These are phyloP conservation scores for Pilatotrama ljubarskyi DNA, from an alignment of 768 basidiomycete species.

Conservation along the genomic window DNA sequence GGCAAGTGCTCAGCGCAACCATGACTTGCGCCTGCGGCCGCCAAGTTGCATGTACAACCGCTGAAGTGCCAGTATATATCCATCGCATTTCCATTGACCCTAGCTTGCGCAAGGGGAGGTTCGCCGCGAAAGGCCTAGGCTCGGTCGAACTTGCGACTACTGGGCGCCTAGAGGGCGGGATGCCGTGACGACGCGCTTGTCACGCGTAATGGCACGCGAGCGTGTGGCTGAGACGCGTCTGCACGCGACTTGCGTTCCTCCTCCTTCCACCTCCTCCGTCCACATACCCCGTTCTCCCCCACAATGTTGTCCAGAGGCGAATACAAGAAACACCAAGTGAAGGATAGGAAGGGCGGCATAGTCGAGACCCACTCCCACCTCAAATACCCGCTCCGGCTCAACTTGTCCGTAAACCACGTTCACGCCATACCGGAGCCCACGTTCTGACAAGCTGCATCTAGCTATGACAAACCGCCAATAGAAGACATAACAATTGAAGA, in stretches of 20 bases:
- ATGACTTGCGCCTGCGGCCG: too few species aligned
- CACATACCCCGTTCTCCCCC: too few species aligned
- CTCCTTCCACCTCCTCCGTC: not conserved
- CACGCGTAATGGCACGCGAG: conserved; percentile 21
- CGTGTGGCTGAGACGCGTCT: conserved; percentile 16
- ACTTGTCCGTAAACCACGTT: conserved; percentile 57
- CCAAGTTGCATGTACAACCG: too few species aligned
- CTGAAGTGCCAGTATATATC: too few species aligned
- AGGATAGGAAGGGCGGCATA: conserved; percentile 11
- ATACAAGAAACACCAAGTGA: not conserved
- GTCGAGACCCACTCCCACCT: conserved; percentile 32
- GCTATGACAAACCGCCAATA: conserved; percentile 84
- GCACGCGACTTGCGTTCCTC: not conserved
- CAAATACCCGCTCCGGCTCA: conserved; percentile 68
- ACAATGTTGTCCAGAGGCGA: conserved; percentile 1
- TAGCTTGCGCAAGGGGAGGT: too few species aligned
- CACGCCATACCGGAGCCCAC: conserved; percentile 10
- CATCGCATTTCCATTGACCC: too few species aligned
- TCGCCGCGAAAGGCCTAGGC: too few species aligned
- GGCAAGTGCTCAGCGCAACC: too few species aligned
- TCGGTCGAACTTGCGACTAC: too few species aligned
- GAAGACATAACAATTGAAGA: conserved; percentile 93
- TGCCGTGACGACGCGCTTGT: conserved; percentile 10
- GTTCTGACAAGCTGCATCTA: conserved; percentile 31
- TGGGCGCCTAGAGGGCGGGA: not conserved